Evolutionary conservation across 1,284 basidiomycete species (phyloP).

Genomic region (Puccinia coronata): DNA sequence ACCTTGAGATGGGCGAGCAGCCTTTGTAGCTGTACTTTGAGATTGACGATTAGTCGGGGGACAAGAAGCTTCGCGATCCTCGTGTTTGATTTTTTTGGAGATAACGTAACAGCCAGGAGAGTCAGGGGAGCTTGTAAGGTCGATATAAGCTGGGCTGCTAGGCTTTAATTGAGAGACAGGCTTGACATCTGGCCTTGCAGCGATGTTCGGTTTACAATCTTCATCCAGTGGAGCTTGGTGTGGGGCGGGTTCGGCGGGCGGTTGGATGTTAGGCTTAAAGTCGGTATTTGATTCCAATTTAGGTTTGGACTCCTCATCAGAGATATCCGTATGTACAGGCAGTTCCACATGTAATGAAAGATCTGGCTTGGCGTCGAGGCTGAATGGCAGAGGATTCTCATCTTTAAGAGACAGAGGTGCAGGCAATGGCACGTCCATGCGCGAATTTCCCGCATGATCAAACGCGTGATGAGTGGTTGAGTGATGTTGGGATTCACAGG

Average conservation of each 20-base stretch:
- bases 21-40: neutral
- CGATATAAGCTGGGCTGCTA: neutral
- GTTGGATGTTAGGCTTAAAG: neutral
- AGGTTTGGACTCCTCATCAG: neutral
- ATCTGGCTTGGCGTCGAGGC: neutral
- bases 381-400: neutral
- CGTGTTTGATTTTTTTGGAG: constrained; percentile 8
- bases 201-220: neutral
- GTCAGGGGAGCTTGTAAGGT: constrained; percentile 20
- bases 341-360: neutral
- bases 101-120: neutral
- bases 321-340: neutral
- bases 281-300: neutral
- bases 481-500: neutral
- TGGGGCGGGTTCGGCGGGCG: neutral
- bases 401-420: neutral
- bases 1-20: too few relatives aligned
- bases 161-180: neutral
- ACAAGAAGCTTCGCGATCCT: neutral
- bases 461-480: neutral
- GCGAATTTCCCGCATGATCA: neutral
- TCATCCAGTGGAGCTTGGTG: neutral
- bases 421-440: neutral
- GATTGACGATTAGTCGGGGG: neutral
- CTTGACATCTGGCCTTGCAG: neutral